Percentiles rank a stretch among this genome's conserved stretches.
Evolutionary conservation across 2,329 filamentous ascomycete genomes (phyloP).

Genomic region (Orbilia brochopaga): DNA sequence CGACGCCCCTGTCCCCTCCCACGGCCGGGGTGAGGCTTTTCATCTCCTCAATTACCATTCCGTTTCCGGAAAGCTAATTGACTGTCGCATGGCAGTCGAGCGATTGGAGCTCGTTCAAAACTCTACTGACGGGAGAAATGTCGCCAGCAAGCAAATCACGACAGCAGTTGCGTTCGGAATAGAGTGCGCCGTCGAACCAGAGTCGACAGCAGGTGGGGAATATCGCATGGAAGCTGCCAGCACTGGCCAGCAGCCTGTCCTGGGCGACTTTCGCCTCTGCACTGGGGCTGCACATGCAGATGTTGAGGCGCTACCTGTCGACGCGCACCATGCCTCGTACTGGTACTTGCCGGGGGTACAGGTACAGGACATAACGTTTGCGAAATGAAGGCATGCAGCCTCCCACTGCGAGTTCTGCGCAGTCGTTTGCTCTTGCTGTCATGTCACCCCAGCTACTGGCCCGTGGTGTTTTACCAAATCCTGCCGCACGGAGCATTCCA

Average conservation of each 20-base stretch:
- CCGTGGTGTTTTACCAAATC: slow-evolving; percentile 28
- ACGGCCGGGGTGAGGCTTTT: slow-evolving; percentile 21
- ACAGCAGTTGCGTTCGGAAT: neutral
- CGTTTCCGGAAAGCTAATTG: slow-evolving; percentile 35
- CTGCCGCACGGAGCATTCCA: slow-evolving; percentile 10
- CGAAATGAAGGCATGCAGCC: neutral
- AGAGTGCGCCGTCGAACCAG: neutral
- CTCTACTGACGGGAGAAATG: slow-evolving; percentile 7
- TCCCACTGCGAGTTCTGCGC: slow-evolving; percentile 9
- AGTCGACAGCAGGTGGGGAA: slow-evolving; percentile 12
- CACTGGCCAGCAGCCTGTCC: slow-evolving; percentile 27
- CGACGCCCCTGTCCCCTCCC: slow-evolving; percentile 15
- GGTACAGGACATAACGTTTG: slow-evolving; percentile 2
- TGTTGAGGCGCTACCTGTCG: slow-evolving; percentile 17
- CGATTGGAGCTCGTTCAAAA: slow-evolving; percentile 28
- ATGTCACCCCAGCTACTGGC: slow-evolving; percentile 2
- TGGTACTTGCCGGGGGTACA: slow-evolving; percentile 8
- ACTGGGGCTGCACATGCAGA: slow-evolving; percentile 20
- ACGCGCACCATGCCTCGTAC: slow-evolving; percentile 42
- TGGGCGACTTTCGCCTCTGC: slow-evolving; percentile 17
- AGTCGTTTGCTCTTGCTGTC: slow-evolving; percentile 1
- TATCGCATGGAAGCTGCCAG: slow-evolving; percentile 37
- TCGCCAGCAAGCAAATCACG: slow-evolving; percentile 35
- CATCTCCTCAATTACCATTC: slow-evolving; percentile 29
- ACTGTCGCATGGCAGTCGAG: slow-evolving; percentile 16